Percentiles rank a stretch among this genome's conserved stretches.
phyloP scores from a whole-genome alignment of 1,284 basidiomycete genomes.

The Termitomyces sp. region DNA sequence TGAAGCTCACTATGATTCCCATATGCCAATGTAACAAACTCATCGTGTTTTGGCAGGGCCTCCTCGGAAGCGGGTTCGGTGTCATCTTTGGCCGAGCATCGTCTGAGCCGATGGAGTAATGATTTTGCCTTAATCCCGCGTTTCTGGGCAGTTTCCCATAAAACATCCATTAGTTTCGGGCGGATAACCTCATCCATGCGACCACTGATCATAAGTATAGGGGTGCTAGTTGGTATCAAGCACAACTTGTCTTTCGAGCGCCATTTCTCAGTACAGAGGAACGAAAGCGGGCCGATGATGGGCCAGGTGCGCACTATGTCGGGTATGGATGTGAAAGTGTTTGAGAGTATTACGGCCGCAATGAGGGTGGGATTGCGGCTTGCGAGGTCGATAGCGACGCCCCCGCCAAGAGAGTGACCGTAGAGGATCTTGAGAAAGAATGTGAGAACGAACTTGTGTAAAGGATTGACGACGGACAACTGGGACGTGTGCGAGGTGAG shows the following conservation, averaged over 20 bases:
- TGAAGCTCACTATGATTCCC: slow-evolving; percentile 8
- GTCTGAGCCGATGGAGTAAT: neutral
- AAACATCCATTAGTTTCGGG: slow-evolving; percentile 25
- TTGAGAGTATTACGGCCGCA: slow-evolving; percentile 28
- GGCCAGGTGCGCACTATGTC: slow-evolving; percentile 29
- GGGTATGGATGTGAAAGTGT: slow-evolving; percentile 33
- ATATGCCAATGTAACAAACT: slow-evolving; percentile 3
- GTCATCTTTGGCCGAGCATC: neutral
- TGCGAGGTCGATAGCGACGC: slow-evolving; percentile 39
- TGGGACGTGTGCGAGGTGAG: slow-evolving; percentile 23
- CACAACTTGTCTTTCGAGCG: slow-evolving; percentile 26
- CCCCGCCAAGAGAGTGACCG: slow-evolving; percentile 40
- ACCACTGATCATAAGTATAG: slow-evolving; percentile 32
- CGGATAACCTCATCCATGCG: slow-evolving; percentile 27
- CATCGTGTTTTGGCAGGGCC: slow-evolving; percentile 3
- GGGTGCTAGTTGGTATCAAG: slow-evolving; percentile 22
- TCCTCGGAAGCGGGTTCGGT: neutral
- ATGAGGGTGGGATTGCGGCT: slow-evolving; percentile 31
- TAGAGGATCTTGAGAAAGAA: slow-evolving; percentile 29
- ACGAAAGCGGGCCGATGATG: slow-evolving; percentile 25
- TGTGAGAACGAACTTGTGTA: neutral
- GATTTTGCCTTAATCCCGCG: slow-evolving; percentile 13
- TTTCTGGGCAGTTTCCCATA: slow-evolving; percentile 27
- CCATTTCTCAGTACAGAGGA: slow-evolving; percentile 30
- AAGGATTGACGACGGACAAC: slow-evolving; percentile 23